These are phyloP conservation scores for Tulasnella calospora DNA, from an alignment of 768 basidiomycete species.

Conservation along the genomic window DNA sequence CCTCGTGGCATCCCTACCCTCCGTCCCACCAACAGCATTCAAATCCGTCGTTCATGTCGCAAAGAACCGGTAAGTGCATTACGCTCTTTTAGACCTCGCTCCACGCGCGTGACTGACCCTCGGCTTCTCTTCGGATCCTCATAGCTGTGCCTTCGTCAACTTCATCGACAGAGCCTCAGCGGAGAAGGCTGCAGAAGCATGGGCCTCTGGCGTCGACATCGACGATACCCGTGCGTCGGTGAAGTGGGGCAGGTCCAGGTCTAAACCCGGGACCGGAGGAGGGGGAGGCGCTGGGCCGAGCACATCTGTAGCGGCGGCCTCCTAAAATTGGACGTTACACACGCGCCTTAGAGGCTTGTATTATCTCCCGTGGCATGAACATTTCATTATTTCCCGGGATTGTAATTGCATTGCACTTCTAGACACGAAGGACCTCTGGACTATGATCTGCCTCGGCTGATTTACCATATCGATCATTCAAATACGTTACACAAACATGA, in stretches of 20 bases:
- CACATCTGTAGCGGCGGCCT: background rate
- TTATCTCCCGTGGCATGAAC: background rate
- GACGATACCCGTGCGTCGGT: slow-evolving; percentile 67
- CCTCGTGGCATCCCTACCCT: slow-evolving; percentile 63
- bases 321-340: background rate
- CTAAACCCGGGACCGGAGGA: background rate
- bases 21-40: slow-evolving; percentile 57
- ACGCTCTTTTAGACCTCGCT: background rate
- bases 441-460: background rate
- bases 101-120: slow-evolving; percentile 12
- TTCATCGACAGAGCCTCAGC: slow-evolving; percentile 79
- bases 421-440: background rate
- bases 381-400: background rate
- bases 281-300: background rate
- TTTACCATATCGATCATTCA: background rate
- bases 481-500: background rate
- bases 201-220: slow-evolving; percentile 87
- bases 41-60: slow-evolving; percentile 82
- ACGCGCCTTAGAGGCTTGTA: background rate
- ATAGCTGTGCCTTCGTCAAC: slow-evolving; percentile 91
- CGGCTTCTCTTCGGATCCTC: background rate
- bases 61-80: slow-evolving; percentile 58
- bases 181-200: slow-evolving; percentile 80
- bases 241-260: slow-evolving; percentile 70
- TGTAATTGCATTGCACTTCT: slow-evolving; percentile 6